These are phyloP conservation scores for Urtica urens DNA, from an alignment of 306 rosid genomes.

Conservation along the genomic window DNA sequence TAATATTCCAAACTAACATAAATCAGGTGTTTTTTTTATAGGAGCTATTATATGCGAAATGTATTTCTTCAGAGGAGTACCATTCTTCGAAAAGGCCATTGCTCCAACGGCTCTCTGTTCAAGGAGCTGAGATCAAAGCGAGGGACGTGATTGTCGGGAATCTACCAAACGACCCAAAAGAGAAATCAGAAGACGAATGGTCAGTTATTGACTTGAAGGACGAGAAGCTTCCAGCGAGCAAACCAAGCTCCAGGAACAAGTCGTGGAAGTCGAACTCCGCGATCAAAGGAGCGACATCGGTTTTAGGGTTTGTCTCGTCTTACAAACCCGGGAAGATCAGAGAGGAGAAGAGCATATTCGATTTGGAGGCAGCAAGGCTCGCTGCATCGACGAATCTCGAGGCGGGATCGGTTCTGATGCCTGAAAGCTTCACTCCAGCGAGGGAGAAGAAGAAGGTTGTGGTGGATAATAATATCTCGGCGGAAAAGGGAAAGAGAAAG, in stretches of 20 bases:
- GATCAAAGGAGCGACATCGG: slow-evolving; percentile 71
- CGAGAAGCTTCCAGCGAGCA: slow-evolving; percentile 35
- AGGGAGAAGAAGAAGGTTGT: slow-evolving; percentile 24
- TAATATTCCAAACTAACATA: too few relatives aligned
- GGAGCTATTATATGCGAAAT: slow-evolving; percentile 82
- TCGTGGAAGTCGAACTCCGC: slow-evolving; percentile 38
- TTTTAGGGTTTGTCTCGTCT: slow-evolving; percentile 45
- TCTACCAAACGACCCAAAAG: slow-evolving; percentile 25
- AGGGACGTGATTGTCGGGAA: slow-evolving; percentile 46
- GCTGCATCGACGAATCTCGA: slow-evolving; percentile 12
- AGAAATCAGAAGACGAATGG: slow-evolving; percentile 66
- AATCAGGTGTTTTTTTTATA: slow-evolving; percentile 15
- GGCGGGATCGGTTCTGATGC: slow-evolving; percentile 41
- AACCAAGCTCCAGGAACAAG: slow-evolving; percentile 39
- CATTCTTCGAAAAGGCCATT: slow-evolving; percentile 82
- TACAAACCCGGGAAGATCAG: slow-evolving; percentile 39
- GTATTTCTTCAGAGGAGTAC: slow-evolving; percentile 72
- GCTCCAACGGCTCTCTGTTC: slow-evolving; percentile 64
- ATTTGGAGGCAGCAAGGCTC: slow-evolving; percentile 26
- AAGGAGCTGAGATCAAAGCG: slow-evolving; percentile 72
- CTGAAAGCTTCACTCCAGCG: slow-evolving; percentile 40
- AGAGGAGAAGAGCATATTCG: slow-evolving; percentile 56
- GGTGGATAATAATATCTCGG: slow-evolving; percentile 25
- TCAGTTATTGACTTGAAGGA: slow-evolving; percentile 77
- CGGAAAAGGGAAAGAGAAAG: slow-evolving; percentile 51